A percentile compares a stretch with the other conserved stretches of the same genome.
Conservation (phyloP, 768 basidiomycete species). For the Chiua virens region DNA sequence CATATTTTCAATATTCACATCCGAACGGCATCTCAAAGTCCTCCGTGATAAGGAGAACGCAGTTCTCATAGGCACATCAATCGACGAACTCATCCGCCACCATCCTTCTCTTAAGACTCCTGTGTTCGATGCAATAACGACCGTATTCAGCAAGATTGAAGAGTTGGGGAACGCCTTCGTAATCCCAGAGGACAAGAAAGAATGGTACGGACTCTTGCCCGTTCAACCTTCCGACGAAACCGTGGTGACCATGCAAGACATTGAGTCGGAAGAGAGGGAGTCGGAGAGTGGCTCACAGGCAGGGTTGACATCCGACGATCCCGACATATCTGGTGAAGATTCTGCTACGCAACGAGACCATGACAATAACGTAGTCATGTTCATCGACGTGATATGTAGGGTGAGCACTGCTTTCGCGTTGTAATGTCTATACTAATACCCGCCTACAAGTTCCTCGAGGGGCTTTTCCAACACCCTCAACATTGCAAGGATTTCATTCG, state of each 20-base stretch:
- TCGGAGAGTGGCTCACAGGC: slow-evolving; percentile 20
- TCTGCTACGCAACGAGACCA: slow-evolving; percentile 49
- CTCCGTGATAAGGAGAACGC: slow-evolving; percentile 93
- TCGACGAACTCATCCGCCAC: slow-evolving; percentile 96
- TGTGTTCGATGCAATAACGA: slow-evolving; percentile 76
- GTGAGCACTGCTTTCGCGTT: slow-evolving; percentile 41
- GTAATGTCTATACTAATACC: slow-evolving; percentile 1
- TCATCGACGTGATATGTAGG: slow-evolving; percentile 75
- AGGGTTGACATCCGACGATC: slow-evolving; percentile 17
- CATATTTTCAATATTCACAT: slow-evolving; percentile 85
- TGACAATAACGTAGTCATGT: slow-evolving; percentile 75
- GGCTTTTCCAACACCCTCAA: slow-evolving; percentile 87
- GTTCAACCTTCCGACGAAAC: slow-evolving; percentile 15
- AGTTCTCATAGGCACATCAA: slow-evolving; percentile 79
- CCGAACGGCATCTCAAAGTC: slow-evolving; percentile 77
- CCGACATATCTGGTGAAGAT: slow-evolving; percentile 30
- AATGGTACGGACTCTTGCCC: slow-evolving; percentile 65
- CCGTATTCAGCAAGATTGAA: slow-evolving; percentile 71
- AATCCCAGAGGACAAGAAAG: slow-evolving; percentile 55
- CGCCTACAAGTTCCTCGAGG: slow-evolving; percentile 78
- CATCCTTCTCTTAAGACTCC: slow-evolving; percentile 83
- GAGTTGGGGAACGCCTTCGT: slow-evolving; percentile 63
- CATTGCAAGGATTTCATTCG: slow-evolving; percentile 90
- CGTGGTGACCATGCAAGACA: slow-evolving; percentile 54
- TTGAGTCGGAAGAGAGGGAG: slow-evolving; percentile 22